These are phyloP conservation scores for Antarctomyces pellizariae DNA, from an alignment of 495 filamentous ascomycete species.

Conservation along the genomic window DNA sequence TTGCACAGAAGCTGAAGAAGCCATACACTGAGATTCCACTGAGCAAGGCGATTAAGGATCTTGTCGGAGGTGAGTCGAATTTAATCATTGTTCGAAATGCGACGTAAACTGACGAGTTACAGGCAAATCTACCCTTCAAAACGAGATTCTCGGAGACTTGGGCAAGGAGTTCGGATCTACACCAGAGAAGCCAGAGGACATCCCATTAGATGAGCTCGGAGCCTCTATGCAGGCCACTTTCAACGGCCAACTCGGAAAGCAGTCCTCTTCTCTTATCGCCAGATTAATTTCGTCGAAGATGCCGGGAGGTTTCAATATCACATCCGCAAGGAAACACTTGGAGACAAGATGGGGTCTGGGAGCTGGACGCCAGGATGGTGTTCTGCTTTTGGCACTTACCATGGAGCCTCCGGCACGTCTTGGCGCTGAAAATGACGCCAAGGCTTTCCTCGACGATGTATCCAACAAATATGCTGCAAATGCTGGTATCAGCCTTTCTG, in stretches of 20 bases:
- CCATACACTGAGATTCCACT: constrained; percentile 67
- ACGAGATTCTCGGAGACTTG: constrained; percentile 85
- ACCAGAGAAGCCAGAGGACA: constrained; percentile 96
- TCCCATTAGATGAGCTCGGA: constrained; percentile 82
- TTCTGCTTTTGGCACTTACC: constrained; percentile 69
- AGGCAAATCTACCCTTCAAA: constrained; percentile 96
- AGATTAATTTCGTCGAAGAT: constrained; percentile 95
- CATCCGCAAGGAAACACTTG: constrained; percentile 75
- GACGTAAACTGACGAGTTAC: constrained; percentile 5
- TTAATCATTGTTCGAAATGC: constrained; percentile 1
- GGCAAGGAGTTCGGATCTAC: constrained; percentile 98
- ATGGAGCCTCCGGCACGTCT: constrained; percentile 79
- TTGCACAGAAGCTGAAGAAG: constrained; percentile 99
- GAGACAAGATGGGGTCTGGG: constrained; percentile 85
- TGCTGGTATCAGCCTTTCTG: constrained; percentile 66
- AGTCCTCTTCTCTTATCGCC: constrained; percentile 80
- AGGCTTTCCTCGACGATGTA: constrained; percentile 70
- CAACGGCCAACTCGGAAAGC: constrained; percentile 93
- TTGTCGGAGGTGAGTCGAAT: constrained; percentile 68
- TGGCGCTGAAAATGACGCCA: constrained; percentile 72
- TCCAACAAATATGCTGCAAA: constrained; percentile 71
- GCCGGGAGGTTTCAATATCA: constrained; percentile 98
- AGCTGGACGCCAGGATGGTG: constrained; percentile 75
- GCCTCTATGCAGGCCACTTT: constrained; percentile 94
- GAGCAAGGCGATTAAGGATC: constrained; percentile 94